These are phyloP conservation scores for Diaporthe velutina DNA, from an alignment of 2,329 filamentous ascomycete genomes.

Conservation along the genomic window DNA sequence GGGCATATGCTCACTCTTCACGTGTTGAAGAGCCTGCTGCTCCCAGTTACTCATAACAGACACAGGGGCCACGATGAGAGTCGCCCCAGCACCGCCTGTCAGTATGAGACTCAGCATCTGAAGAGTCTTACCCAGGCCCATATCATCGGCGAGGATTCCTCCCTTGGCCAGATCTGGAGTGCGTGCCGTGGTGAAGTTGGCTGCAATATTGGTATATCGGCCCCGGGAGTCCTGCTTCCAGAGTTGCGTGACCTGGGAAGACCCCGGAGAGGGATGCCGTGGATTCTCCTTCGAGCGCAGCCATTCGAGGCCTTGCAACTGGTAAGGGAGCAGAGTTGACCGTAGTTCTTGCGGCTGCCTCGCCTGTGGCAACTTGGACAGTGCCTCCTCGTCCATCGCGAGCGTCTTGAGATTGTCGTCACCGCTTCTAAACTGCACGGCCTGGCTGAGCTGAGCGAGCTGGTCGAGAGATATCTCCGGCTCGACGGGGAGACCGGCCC, in stretches of 20 bases:
- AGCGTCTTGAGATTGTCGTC: slow-evolving; percentile 77
- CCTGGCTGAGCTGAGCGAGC: slow-evolving; percentile 75
- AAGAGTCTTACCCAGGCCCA: slow-evolving; percentile 92
- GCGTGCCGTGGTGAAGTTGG: slow-evolving; percentile 71
- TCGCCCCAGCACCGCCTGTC: slow-evolving; percentile 68
- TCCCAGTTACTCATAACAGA: slow-evolving; percentile 94
- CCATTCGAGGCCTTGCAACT: slow-evolving; percentile 86
- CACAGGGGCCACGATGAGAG: slow-evolving; percentile 84
- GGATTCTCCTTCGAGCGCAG: slow-evolving; percentile 83
- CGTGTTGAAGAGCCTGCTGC: slow-evolving; percentile 81
- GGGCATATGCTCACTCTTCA: slow-evolving; percentile 72
- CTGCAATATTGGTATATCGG: slow-evolving; percentile 77
- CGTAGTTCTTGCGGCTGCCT: slow-evolving; percentile 74
- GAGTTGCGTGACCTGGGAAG: slow-evolving; percentile 77
- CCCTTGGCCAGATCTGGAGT: slow-evolving; percentile 79
- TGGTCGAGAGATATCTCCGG: slow-evolving; percentile 68
- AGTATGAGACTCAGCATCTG: slow-evolving; percentile 86
- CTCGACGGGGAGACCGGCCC: slow-evolving; percentile 51
- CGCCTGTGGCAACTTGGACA: slow-evolving; percentile 80
- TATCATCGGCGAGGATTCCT: slow-evolving; percentile 90
- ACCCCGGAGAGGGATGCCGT: slow-evolving; percentile 68
- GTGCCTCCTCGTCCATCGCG: slow-evolving; percentile 76
- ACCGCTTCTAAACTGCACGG: slow-evolving; percentile 75
- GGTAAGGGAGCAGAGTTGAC: slow-evolving; percentile 82
- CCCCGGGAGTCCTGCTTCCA: slow-evolving; percentile 73